These are phyloP conservation scores for Besnoitia besnoiti DNA, from an alignment of 169 alveolate species.

Conservation along the genomic window DNA sequence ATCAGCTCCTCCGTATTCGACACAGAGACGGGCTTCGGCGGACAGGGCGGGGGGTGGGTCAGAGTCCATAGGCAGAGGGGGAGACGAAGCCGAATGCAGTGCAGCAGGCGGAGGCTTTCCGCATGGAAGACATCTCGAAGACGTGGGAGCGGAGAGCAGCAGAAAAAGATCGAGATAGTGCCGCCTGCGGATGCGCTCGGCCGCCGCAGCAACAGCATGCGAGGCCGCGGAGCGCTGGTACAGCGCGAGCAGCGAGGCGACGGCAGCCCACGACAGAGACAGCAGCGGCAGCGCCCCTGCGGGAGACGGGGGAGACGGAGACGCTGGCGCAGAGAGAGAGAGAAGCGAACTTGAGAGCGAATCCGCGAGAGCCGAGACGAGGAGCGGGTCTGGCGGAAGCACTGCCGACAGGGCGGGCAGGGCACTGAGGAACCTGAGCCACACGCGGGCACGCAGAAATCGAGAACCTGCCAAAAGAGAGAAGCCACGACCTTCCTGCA, in stretches of 20 bases:
- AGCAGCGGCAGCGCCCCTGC: background rate
- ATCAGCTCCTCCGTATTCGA: background rate
- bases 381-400: background rate
- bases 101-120: background rate
- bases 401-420: background rate
- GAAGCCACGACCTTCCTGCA: too few species aligned
- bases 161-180: background rate
- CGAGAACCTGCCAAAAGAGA: background rate
- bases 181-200: background rate
- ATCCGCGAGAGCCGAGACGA: background rate
- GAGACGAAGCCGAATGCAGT: too few species aligned
- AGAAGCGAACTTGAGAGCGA: background rate
- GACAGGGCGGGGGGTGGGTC: background rate
- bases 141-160: background rate
- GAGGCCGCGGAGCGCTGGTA: background rate
- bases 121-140: too few species aligned
- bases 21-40: background rate
- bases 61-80: background rate
- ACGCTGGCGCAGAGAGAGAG: background rate
- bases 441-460: background rate
- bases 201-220: background rate
- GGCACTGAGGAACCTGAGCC: background rate
- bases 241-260: background rate
- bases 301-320: background rate
- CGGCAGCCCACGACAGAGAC: background rate